These are phyloP conservation scores for Gnaphalium uliginosum DNA, from an alignment of 129 eudicot species.

Conservation along the genomic window DNA sequence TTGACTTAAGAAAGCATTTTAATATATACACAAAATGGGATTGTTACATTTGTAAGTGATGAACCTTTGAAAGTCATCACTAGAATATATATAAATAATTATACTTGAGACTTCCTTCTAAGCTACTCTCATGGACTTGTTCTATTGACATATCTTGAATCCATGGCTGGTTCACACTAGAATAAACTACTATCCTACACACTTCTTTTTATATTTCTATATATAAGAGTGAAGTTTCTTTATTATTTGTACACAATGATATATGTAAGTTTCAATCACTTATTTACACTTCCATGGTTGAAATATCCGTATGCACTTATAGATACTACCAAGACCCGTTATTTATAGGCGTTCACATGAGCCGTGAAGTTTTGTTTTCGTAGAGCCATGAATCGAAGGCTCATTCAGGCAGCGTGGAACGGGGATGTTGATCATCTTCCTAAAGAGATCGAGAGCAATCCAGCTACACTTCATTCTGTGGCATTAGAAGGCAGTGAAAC, in stretches of 20 bases:
- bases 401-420: conserved; percentile 39
- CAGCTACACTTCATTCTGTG: conserved; percentile 26
- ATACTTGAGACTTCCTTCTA: not conserved
- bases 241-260: too few relatives aligned
- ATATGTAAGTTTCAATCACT: too few relatives aligned
- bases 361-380: not conserved
- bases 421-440: conserved; percentile 42
- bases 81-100: not conserved
- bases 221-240: too few relatives aligned
- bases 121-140: not conserved
- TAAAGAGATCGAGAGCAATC: conserved; percentile 20
- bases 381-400: conserved; percentile 42
- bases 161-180: not conserved
- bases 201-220: not conserved
- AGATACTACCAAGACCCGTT: too few relatives aligned
- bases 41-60: not conserved
- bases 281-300: too few relatives aligned
- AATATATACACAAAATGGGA: not conserved
- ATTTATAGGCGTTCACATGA: too few relatives aligned
- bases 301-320: too few relatives aligned
- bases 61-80: not conserved
- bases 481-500: conserved; percentile 35
- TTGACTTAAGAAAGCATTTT: too few relatives aligned
- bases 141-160: not conserved
- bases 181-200: not conserved